Conservation (phyloP, 495 filamentous ascomycete species). For the Tuber brumale region DNA sequence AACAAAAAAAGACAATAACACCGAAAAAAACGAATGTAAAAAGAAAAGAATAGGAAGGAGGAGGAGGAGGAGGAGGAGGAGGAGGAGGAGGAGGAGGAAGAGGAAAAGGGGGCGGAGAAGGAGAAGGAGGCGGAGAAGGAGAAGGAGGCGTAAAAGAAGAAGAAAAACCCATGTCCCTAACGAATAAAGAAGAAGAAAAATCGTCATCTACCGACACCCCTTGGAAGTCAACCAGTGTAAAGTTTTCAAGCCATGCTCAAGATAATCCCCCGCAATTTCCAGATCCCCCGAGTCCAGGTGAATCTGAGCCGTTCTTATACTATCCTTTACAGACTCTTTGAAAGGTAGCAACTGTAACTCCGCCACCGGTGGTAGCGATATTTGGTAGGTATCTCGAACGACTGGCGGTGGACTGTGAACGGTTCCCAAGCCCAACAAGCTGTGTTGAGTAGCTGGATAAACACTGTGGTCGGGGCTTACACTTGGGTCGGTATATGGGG, state of each 20-base stretch:
- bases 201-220: slow-evolving; percentile 13
- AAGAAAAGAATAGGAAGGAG: neutral
- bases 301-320: slow-evolving; percentile 23
- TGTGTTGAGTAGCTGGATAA: slow-evolving; percentile 23
- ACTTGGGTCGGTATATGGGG: slow-evolving; percentile 23
- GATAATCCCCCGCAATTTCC: slow-evolving; percentile 31
- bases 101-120: neutral
- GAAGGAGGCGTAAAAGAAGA: neutral
- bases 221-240: slow-evolving; percentile 29
- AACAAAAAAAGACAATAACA: neutral
- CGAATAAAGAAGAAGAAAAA: neutral
- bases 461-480: slow-evolving; percentile 28
- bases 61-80: neutral
- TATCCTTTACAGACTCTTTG: slow-evolving; percentile 29
- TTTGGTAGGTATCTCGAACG: slow-evolving; percentile 22
- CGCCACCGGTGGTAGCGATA: slow-evolving; percentile 36
- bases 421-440: slow-evolving; percentile 21
- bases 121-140: neutral
- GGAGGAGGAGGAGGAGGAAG: neutral
- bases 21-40: slow-evolving; percentile 1
- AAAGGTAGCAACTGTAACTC: slow-evolving; percentile 22
- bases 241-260: slow-evolving; percentile 32
- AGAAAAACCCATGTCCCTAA: neutral
- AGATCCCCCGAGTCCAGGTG: slow-evolving; percentile 32
- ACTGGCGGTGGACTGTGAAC: slow-evolving; percentile 27